A percentile compares a stretch with the other conserved stretches of the same genome.
These are phyloP conservation scores for Kwoniella dendrophila DNA, from an alignment of 768 basidiomycete species.

Conservation along the genomic window DNA sequence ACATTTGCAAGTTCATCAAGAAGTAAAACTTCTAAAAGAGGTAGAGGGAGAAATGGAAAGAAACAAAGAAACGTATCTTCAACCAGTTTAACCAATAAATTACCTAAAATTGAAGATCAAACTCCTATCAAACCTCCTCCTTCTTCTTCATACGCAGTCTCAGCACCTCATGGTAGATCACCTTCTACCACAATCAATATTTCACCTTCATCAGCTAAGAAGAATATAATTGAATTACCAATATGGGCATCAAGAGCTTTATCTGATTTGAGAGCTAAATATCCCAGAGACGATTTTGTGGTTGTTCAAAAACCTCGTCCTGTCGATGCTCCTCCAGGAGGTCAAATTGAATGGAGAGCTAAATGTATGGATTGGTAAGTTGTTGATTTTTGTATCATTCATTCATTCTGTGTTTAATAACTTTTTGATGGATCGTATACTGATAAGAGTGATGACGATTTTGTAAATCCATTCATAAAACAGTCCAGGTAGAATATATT, in stretches of 20 bases:
- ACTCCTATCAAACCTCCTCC: constrained; percentile 6
- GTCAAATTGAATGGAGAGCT: constrained; percentile 79
- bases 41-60: not conserved
- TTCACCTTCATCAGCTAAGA: not conserved
- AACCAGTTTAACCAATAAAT: no score
- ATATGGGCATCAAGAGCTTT: constrained; percentile 73
- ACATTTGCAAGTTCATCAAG: constrained; percentile 19
- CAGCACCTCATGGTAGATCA: not conserved
- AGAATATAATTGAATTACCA: constrained; percentile 60
- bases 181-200: not conserved
- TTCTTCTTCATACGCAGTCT: no score
- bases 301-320: constrained; percentile 66
- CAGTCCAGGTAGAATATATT: constrained; percentile 70
- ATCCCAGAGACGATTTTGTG: constrained; percentile 81
- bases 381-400: not conserved
- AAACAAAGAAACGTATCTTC: no score
- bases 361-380: constrained; percentile 92
- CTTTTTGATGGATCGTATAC: not conserved
- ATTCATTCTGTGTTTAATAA: not conserved
- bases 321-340: constrained; percentile 59
- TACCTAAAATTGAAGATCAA: not conserved
- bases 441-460: no score
- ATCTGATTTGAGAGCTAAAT: constrained; percentile 68
- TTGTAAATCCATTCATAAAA: not conserved
- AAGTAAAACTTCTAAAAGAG: constrained; percentile 7